Evolutionary conservation across 768 basidiomycete genomes (phyloP), one percentile per base, ranked within the genome.

Genomic region (Xerocomus brunneocitrinus): DNA sequence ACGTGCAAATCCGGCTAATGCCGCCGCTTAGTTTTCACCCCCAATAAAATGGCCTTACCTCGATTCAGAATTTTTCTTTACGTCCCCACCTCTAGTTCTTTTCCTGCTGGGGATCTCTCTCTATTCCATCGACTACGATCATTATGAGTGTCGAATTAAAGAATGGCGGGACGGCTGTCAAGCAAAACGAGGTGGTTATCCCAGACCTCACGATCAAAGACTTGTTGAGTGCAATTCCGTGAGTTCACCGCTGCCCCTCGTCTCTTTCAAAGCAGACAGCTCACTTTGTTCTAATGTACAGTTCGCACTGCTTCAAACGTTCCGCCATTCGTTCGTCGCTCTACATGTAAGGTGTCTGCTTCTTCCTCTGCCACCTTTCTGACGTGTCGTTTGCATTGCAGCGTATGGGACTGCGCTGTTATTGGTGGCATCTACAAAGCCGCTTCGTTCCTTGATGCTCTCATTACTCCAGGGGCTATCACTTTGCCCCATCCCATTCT

Each of bases 201-300:
- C 93, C 93, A 22, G 86, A 92, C 75, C 79, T 92, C 57, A 79
- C 89, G 36, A 79, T 95, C 70, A 97, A 95, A 75, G 89, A 97
- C 63, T 67, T 95, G 61, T 78, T 95, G 48, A 80, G 79, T 43
- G 82, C 79, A 16, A 94, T 97, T 65, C 94, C 94, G 83, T 90
- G 64, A 58, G 86, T 78, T 56, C 36, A 50, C 19, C 6, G 19
- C 39, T 52, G 40, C 57, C 12, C n/a, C 34, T n/a, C 6, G 19
- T 38, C 10, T 44, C 53, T 24, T 61, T 44, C 30, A 22, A 13
- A 22, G 3, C 19, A 25, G n/a, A 12, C 6, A 49, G 8, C 36
- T 52, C 14, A 58, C 36, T 22, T 28, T 16, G 8, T 31, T 34
- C 27, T 27, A 22, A 50, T 49, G 35, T 52, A 28, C 56, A 91